A percentile compares a stretch with the other conserved stretches of the same genome.
phyloP scores from a whole-genome alignment of 768 basidiomycete species.

The Piloderma croceum region DNA sequence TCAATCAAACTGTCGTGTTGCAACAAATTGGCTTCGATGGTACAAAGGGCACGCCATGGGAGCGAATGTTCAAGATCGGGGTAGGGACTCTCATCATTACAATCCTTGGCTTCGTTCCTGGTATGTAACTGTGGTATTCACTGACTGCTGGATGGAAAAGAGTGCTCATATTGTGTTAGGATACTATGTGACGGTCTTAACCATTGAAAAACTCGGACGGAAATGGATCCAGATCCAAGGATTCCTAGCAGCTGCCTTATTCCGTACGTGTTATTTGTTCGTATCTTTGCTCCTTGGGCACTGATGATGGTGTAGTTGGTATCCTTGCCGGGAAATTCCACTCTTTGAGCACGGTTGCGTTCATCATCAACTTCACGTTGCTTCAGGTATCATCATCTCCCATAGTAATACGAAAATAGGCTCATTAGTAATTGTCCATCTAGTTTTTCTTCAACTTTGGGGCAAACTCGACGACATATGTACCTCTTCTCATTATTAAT shows the following conservation, averaged over 20 bases:
- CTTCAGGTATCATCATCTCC: slow-evolving; percentile 40
- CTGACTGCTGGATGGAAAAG: neutral
- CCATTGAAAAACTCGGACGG: slow-evolving; percentile 67
- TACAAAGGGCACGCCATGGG: slow-evolving; percentile 49
- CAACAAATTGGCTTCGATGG: slow-evolving; percentile 67
- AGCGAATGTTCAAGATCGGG: slow-evolving; percentile 61
- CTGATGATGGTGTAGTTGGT: slow-evolving; percentile 37
- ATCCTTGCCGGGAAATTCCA: slow-evolving; percentile 66
- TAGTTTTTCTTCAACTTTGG: slow-evolving; percentile 83
- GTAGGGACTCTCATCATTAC: slow-evolving; percentile 70
- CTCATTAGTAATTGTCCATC: slow-evolving; percentile 5
- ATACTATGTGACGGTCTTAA: slow-evolving; percentile 64
- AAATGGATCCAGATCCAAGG: slow-evolving; percentile 75
- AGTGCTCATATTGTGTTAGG: slow-evolving; percentile 29
- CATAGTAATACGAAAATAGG: neutral
- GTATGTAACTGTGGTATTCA: slow-evolving; percentile 23
- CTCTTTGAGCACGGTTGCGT: slow-evolving; percentile 47
- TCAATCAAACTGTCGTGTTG: slow-evolving; percentile 76
- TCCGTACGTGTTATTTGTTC: slow-evolving; percentile 37
- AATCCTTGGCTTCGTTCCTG: slow-evolving; percentile 72
- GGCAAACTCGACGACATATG: slow-evolving; percentile 47
- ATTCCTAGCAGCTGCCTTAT: slow-evolving; percentile 63
- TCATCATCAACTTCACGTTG: slow-evolving; percentile 69
- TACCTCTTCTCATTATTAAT: neutral
- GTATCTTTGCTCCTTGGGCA: neutral